Evolutionary conservation across 2,329 filamentous ascomycete genomes (phyloP).

Genomic region (Colletotrichum limetticola): DNA sequence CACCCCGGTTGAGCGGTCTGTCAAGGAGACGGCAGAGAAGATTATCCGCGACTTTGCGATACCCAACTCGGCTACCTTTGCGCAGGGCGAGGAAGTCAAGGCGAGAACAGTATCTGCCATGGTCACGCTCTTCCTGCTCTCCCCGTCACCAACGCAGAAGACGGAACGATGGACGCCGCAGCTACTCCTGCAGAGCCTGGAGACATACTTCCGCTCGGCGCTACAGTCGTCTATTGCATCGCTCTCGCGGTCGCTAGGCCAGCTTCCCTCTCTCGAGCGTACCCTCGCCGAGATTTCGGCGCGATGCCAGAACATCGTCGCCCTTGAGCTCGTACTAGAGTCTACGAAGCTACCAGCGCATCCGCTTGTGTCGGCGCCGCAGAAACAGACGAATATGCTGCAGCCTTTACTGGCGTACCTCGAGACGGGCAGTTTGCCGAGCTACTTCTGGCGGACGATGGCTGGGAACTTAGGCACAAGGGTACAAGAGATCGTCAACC

Average conservation of each 20-base stretch:
- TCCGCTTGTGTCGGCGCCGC: slow-evolving; percentile 64
- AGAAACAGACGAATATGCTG: slow-evolving; percentile 65
- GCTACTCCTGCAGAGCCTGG: slow-evolving; percentile 79
- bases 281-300: slow-evolving; percentile 84
- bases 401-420: slow-evolving; percentile 79
- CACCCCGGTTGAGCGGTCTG: slow-evolving; percentile 76
- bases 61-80: slow-evolving; percentile 64
- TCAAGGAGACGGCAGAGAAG: slow-evolving; percentile 80
- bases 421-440: slow-evolving; percentile 87
- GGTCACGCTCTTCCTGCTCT: slow-evolving; percentile 82
- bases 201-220: slow-evolving; percentile 83
- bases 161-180: slow-evolving; percentile 71
- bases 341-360: slow-evolving; percentile 75
- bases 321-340: slow-evolving; percentile 81
- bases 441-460: slow-evolving; percentile 93
- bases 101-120: slow-evolving; percentile 79
- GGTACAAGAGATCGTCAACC: slow-evolving; percentile 85
- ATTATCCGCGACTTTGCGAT: slow-evolving; percentile 87
- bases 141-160: slow-evolving; percentile 67
- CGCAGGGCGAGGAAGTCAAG: slow-evolving; percentile 79
- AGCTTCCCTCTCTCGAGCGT: slow-evolving; percentile 83
- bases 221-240: slow-evolving; percentile 82
- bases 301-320: slow-evolving; percentile 91
- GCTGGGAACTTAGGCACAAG: slow-evolving; percentile 80
- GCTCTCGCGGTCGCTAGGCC: slow-evolving; percentile 79